Percentiles rank a stretch among this genome's conserved stretches.
These are phyloP conservation scores for Dendrothele bispora DNA, from an alignment of 768 basidiomycete species.

Conservation along the genomic window DNA sequence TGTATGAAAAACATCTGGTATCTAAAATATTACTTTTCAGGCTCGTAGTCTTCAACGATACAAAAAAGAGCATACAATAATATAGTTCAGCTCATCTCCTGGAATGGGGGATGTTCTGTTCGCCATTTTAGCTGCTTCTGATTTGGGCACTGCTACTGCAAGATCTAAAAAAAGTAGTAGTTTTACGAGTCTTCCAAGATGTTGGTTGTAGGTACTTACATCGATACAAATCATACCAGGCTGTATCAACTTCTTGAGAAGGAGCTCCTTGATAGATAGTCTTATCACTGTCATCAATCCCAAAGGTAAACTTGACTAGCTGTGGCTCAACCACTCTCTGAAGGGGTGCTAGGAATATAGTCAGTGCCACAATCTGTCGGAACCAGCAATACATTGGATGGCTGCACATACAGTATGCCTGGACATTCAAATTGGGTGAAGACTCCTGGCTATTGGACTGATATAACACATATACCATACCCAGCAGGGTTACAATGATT, in stretches of 20 bases:
- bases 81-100: conserved; percentile 6
- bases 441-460: too few species aligned
- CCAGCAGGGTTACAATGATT: too few species aligned
- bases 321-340: background rate
- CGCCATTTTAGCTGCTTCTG: conserved; percentile 1
- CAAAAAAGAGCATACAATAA: background rate
- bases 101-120: conserved; percentile 2
- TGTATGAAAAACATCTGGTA: background rate
- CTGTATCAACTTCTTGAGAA: background rate
- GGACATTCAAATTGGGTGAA: too few species aligned
- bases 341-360: background rate
- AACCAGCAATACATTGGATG: too few species aligned
- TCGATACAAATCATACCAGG: background rate
- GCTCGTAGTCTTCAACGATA: too few species aligned
- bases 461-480: too few species aligned
- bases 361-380: too few species aligned
- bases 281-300: background rate
- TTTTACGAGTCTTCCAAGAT: too few species aligned
- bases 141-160: background rate
- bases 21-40: background rate
- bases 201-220: too few species aligned
- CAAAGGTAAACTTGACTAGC: background rate
- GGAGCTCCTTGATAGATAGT: conserved; percentile 1
- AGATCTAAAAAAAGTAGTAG: background rate
- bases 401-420: too few species aligned